Percentiles rank a stretch among this genome's conserved stretches.
These are phyloP conservation scores for Curvularia eragrostidis DNA, from an alignment of 2,329 filamentous ascomycete genomes.

Conservation along the genomic window DNA sequence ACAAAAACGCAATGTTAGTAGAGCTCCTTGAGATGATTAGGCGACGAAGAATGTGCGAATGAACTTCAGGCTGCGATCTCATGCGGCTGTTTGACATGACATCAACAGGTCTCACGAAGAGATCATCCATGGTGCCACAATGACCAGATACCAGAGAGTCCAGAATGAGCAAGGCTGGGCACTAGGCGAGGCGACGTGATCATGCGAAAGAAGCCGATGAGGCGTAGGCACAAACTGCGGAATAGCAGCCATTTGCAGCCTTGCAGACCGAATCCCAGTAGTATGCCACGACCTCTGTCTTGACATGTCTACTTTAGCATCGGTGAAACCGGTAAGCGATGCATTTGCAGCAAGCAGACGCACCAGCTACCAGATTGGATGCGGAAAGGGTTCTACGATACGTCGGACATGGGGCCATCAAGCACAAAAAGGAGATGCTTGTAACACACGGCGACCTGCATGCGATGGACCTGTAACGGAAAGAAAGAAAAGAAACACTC, in stretches of 20 bases:
- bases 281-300: slow-evolving; percentile 6
- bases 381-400: neutral
- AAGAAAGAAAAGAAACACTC: slow-evolving; percentile 31
- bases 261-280: slow-evolving; percentile 19
- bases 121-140: no score
- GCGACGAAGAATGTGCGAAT: neutral
- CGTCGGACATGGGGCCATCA: neutral
- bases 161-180: no score
- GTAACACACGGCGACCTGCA: slow-evolving; percentile 9
- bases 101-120: neutral
- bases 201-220: slow-evolving; percentile 23
- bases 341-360: slow-evolving; percentile 4
- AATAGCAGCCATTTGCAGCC: slow-evolving; percentile 25
- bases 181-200: neutral
- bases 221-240: slow-evolving; percentile 10
- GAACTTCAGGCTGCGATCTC: neutral
- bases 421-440: slow-evolving; percentile 1
- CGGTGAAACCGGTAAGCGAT: neutral
- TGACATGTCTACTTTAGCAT: neutral
- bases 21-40: neutral
- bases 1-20: slow-evolving; percentile 8
- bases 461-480: slow-evolving; percentile 7
- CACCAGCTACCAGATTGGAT: neutral
- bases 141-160: neutral
- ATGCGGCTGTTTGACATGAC: neutral